Percentiles rank a stretch among this genome's conserved stretches.
phyloP scores from a whole-genome alignment of 805 yeast species.

The Suhomyces xylopsoci region DNA sequence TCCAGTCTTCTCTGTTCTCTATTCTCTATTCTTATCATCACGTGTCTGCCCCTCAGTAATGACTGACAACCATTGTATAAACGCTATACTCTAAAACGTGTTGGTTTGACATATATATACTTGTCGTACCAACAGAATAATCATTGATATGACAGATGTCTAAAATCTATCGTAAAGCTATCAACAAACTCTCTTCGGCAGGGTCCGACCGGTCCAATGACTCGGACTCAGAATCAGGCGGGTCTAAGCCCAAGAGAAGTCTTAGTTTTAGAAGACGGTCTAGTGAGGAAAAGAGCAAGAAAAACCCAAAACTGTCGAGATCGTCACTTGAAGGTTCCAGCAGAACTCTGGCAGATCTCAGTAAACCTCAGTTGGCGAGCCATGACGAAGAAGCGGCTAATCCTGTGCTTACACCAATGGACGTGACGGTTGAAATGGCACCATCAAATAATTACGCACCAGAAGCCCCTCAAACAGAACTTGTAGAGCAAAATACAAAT shows the following conservation, averaged over 20 bases:
- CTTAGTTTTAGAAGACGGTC: slow-evolving; percentile 7
- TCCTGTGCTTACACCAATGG: not conserved
- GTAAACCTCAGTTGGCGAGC: not conserved
- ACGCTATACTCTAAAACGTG: not conserved
- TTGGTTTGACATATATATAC: not conserved
- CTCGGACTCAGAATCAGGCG: slow-evolving; percentile 1
- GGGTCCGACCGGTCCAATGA: not conserved
- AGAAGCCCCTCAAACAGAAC: not conserved
- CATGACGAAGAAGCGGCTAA: not conserved
- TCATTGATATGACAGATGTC: slow-evolving; percentile 7
- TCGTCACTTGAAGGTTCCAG: not conserved
- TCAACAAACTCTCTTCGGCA: slow-evolving; percentile 8
- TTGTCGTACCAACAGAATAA: not conserved
- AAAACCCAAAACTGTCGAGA: not conserved
- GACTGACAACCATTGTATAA: not conserved
- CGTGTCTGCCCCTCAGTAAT: no score
- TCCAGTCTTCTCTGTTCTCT: no score
- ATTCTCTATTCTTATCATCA: no score
- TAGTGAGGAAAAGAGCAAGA: not conserved
- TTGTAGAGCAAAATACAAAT: not conserved
- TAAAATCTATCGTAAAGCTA: slow-evolving; percentile 9
- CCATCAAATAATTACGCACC: not conserved
- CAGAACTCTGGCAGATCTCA: not conserved
- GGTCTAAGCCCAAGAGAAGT: slow-evolving; percentile 7
- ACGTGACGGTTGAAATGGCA: not conserved